Evolutionary conservation across 192 early-diverging fungal species (phyloP).

Genomic region (Globomyces pollinis-pini): DNA sequence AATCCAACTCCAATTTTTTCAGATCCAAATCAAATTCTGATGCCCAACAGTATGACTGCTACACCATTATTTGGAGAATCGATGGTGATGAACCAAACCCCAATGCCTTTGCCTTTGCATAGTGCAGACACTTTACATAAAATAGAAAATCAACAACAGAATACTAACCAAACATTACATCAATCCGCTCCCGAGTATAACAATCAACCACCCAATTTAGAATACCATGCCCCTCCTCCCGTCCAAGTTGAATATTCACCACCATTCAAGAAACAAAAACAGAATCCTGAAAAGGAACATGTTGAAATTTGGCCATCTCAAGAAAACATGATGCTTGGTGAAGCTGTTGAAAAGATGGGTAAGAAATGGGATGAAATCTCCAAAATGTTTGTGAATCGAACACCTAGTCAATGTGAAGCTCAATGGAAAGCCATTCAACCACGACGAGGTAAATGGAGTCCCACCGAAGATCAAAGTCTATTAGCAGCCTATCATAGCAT

Average conservation of each 20-base stretch:
- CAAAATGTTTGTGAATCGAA: constrained; percentile 16
- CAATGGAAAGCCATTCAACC: constrained; percentile 22
- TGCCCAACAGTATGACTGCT: too few relatives aligned
- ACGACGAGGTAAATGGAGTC: constrained; percentile 31
- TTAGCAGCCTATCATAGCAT: constrained; percentile 14
- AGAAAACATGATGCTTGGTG: constrained; percentile 64
- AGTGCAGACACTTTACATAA: too few relatives aligned
- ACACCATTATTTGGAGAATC: too few relatives aligned
- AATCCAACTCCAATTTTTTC: too few relatives aligned
- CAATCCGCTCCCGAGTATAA: too few relatives aligned
- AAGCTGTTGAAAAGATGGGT: constrained; percentile 57
- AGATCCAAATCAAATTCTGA: too few relatives aligned
- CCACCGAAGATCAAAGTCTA: constrained; percentile 22
- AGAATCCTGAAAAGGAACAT: not conserved
- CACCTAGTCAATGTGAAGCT: constrained; percentile 22
- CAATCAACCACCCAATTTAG: too few relatives aligned
- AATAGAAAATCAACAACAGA: too few relatives aligned
- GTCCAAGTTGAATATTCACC: not conserved
- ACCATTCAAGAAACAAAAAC: constrained; percentile 4
- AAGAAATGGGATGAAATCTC: constrained; percentile 28
- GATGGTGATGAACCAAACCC: too few relatives aligned
- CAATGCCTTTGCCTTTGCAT: too few relatives aligned
- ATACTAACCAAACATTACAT: too few relatives aligned
- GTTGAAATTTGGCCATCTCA: constrained; percentile 61
- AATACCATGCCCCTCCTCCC: not conserved